These are phyloP conservation scores for Aphanomyces euteiches DNA, from an alignment of 352 stramenopile genomes.

Conservation along the genomic window DNA sequence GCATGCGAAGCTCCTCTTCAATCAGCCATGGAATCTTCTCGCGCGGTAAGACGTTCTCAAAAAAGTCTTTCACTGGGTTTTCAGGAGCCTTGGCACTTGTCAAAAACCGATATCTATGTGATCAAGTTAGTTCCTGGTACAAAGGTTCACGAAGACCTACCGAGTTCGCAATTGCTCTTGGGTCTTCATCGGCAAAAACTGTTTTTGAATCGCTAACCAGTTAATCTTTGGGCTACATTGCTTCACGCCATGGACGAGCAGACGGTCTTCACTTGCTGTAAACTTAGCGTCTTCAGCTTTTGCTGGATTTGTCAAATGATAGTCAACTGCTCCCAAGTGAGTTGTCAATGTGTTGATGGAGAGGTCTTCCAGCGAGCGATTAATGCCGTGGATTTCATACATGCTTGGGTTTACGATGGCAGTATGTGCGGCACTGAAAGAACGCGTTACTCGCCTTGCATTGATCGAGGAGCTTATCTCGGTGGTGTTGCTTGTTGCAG, in stretches of 20 bases:
- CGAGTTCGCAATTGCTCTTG: constrained; percentile 48
- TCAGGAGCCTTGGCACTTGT: constrained; percentile 52
- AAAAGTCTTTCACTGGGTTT: constrained; percentile 58
- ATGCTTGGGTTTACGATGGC: constrained; percentile 78
- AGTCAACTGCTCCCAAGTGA: constrained; percentile 67
- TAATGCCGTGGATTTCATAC: constrained; percentile 76
- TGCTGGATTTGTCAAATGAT: constrained; percentile 46
- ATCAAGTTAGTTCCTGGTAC: not conserved
- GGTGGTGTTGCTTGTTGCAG: constrained; percentile 24
- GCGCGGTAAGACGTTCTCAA: constrained; percentile 42
- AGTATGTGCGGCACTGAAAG: constrained; percentile 69
- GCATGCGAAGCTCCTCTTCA: constrained; percentile 76
- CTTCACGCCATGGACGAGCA: constrained; percentile 67
- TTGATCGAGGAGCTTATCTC: constrained; percentile 32
- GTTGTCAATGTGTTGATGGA: constrained; percentile 44
- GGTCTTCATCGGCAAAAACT: constrained; percentile 63
- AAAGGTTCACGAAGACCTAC: not conserved
- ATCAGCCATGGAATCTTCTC: constrained; percentile 55
- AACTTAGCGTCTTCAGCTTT: constrained; percentile 39
- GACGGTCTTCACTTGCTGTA: constrained; percentile 51
- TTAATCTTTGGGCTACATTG: constrained; percentile 49
- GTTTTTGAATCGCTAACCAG: constrained; percentile 58
- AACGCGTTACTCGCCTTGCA: constrained; percentile 64
- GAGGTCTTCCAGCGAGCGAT: constrained; percentile 51
- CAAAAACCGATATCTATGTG: constrained; percentile 55